Evolutionary conservation across 1,284 basidiomycete species (phyloP).

Genomic region (Cryptococcus sp.): DNA sequence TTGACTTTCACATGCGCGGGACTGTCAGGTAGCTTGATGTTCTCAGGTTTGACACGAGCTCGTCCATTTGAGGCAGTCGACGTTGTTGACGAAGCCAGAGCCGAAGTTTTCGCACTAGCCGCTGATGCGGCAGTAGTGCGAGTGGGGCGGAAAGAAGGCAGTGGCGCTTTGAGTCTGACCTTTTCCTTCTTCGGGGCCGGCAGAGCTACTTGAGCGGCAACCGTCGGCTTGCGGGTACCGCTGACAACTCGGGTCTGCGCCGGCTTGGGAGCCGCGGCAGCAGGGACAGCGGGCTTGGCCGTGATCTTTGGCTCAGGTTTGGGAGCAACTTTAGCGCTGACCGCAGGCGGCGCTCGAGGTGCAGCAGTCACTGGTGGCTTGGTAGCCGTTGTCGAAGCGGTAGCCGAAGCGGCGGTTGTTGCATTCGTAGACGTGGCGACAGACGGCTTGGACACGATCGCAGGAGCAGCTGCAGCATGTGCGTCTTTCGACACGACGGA

Average conservation of each 20-base stretch:
- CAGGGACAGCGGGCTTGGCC: constrained; percentile 11
- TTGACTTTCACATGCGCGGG: constrained; percentile 18
- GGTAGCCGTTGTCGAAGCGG: constrained; percentile 2
- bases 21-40: constrained; percentile 28
- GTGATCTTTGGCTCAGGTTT: constrained; percentile 5
- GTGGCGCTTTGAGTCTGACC: constrained; percentile 41
- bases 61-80: constrained; percentile 7
- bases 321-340: neutral
- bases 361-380: neutral
- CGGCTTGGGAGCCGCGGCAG: constrained; percentile 5
- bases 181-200: constrained; percentile 39
- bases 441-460: constrained; percentile 10
- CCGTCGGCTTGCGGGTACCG: constrained; percentile 8
- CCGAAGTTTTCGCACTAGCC: neutral
- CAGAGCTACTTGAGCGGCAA: constrained; percentile 20
- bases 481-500: too few relatives aligned
- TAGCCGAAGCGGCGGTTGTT: neutral
- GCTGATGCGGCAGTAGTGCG: constrained; percentile 3
- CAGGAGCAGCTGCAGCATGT: constrained; percentile 2
- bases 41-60: constrained; percentile 28
- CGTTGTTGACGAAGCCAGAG: constrained; percentile 13
- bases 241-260: constrained; percentile 7
- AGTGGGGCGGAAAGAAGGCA: constrained; percentile 42
- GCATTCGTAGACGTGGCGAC: constrained; percentile 12
- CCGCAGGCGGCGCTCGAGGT: neutral